These are phyloP conservation scores for Carpinus viminea DNA, from an alignment of 306 rosid species.

Conservation along the genomic window DNA sequence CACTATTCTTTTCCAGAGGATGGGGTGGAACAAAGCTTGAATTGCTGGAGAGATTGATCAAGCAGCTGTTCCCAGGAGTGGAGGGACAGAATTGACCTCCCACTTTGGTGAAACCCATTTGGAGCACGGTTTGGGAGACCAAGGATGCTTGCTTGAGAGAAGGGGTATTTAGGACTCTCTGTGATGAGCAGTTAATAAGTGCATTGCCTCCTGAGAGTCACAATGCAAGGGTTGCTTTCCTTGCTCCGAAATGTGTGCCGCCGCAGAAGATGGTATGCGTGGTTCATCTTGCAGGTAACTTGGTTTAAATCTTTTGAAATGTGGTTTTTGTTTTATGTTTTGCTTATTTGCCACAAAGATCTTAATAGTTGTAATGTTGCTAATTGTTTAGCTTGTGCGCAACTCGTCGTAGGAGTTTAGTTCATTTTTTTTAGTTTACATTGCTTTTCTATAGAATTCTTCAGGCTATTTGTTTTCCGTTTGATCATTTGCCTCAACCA, in stretches of 20 bases:
- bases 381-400: constrained; percentile 4
- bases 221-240: constrained; percentile 85
- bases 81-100: constrained; percentile 79
- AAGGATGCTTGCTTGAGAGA: constrained; percentile 72
- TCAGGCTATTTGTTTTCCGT: neutral
- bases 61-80: constrained; percentile 69
- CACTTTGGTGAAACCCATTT: constrained; percentile 53
- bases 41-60: constrained; percentile 73
- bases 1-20: constrained; percentile 82
- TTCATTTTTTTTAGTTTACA: neutral
- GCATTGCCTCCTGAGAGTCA: constrained; percentile 98
- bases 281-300: constrained; percentile 91
- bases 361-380: neutral
- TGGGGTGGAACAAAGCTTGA: constrained; percentile 94
- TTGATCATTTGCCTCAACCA: neutral
- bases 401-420: neutral
- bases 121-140: constrained; percentile 89
- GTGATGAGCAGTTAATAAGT: constrained; percentile 70
- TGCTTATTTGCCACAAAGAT: neutral
- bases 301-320: neutral
- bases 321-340: neutral
- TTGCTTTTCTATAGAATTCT: neutral
- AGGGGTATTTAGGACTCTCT: constrained; percentile 82
- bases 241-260: constrained; percentile 65
- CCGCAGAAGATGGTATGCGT: constrained; percentile 80